Conservation (phyloP, 768 basidiomycete species). For the Kwoniella botswanensis region DNA sequence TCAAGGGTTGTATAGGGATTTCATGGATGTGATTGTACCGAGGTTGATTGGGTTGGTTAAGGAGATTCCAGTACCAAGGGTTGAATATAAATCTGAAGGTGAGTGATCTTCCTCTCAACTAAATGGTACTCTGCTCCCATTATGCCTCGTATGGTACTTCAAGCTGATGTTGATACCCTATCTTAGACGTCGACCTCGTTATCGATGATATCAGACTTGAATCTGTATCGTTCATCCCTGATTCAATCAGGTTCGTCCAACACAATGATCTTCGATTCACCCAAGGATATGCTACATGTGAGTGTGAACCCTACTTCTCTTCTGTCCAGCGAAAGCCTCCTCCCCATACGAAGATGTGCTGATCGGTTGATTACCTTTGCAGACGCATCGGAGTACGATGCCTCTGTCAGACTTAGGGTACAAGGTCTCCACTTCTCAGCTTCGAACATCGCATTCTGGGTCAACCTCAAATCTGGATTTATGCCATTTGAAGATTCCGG, state of each 20-base stretch:
- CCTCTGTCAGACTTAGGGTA: conserved; percentile 56
- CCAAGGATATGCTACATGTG: conserved; percentile 60
- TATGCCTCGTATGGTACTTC: too few species aligned
- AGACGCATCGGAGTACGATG: conserved; percentile 58
- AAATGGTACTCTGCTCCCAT: too few species aligned
- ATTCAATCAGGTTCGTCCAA: conserved; percentile 58
- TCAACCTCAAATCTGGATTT: conserved; percentile 58
- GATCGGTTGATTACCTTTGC: not conserved
- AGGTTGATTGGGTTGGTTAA: conserved; percentile 58
- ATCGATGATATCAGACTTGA: conserved; percentile 59
- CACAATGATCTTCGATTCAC: conserved; percentile 59
- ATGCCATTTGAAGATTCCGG: conserved; percentile 59
- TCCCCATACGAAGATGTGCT: not conserved
- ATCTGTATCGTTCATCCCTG: conserved; percentile 60
- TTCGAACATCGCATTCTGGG: conserved; percentile 59
- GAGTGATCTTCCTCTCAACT: conserved; percentile 14
- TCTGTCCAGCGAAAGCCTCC: not conserved
- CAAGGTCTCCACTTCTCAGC: conserved; percentile 59
- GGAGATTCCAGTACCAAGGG: conserved; percentile 59
- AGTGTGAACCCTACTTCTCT: conserved; percentile 7
- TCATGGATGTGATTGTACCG: conserved; percentile 59
- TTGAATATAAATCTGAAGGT: conserved; percentile 59
- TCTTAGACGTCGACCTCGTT: conserved; percentile 54
- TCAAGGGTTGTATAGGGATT: conserved; percentile 58
- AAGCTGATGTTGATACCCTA: not conserved